phyloP scores from a whole-genome alignment of 2,329 filamentous ascomycete genomes.

The Zarea fungicola region DNA sequence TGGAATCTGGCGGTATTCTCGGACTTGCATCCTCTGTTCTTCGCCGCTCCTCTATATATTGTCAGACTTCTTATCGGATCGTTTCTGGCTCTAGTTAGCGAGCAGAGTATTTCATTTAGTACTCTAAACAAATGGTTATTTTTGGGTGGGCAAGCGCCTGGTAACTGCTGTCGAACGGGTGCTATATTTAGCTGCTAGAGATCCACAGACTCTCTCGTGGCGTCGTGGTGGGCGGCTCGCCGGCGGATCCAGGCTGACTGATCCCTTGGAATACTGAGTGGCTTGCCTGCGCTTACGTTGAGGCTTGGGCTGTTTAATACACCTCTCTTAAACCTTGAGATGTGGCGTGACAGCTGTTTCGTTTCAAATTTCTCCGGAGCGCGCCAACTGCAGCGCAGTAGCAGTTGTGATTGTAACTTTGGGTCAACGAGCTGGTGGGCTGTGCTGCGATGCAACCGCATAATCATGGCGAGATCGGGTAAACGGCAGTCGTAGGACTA shows the following conservation, averaged over 20 bases:
- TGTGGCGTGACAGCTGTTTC: not conserved
- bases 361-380: too few species aligned
- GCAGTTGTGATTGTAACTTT: not conserved
- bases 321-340: not conserved
- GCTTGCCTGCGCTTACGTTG: constrained; percentile 2
- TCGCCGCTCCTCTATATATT: too few species aligned
- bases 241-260: not conserved
- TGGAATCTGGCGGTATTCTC: too few species aligned
- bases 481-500: constrained; percentile 2
- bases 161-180: too few species aligned
- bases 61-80: too few species aligned
- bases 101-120: too few species aligned
- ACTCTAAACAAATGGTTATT: too few species aligned
- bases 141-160: too few species aligned
- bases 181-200: too few species aligned
- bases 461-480: constrained; percentile 6
- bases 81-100: too few species aligned
- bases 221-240: not conserved
- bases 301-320: not conserved
- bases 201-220: not conserved
- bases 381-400: not conserved
- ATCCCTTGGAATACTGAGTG: not conserved
- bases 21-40: too few species aligned
- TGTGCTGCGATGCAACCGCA: not conserved
- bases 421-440: not conserved